phyloP scores from a whole-genome alignment of 2,329 filamentous ascomycete species.

The Pestalotiopsis fici region DNA sequence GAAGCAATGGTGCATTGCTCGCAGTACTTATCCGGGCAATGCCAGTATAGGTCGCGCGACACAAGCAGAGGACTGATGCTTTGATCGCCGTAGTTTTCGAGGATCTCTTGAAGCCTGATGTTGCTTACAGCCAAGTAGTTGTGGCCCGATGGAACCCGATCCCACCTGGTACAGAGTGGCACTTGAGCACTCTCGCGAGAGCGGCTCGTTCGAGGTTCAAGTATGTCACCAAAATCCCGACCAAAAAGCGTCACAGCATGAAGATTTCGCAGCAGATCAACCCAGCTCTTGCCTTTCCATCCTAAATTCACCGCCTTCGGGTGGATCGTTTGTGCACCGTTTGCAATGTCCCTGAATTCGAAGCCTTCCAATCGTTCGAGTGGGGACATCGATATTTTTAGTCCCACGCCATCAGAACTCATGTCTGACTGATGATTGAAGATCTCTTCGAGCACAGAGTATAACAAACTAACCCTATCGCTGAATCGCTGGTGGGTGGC shows the following conservation, averaged over 20 bases:
- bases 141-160: no score
- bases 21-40: no score
- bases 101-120: no score
- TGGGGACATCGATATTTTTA: not conserved
- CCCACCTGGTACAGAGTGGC: no score
- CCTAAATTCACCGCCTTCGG: not conserved
- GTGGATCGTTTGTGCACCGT: not conserved
- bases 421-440: not conserved
- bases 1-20: no score
- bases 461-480: not conserved
- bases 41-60: no score
- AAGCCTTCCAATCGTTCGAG: not conserved
- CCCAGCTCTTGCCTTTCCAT: not conserved
- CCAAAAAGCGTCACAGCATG: not conserved
- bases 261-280: not conserved
- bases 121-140: no score
- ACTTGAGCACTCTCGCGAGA: no score
- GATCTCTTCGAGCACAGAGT: not conserved
- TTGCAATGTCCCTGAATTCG: not conserved
- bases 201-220: no score
- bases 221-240: not conserved
- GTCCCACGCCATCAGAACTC: not conserved
- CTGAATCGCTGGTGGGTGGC: not conserved
- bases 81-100: no score
- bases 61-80: no score